Base-by-base conservation (phyloP, 2,329 filamentous ascomycete species). In the Zasmidium citrigriseum region DNA sequence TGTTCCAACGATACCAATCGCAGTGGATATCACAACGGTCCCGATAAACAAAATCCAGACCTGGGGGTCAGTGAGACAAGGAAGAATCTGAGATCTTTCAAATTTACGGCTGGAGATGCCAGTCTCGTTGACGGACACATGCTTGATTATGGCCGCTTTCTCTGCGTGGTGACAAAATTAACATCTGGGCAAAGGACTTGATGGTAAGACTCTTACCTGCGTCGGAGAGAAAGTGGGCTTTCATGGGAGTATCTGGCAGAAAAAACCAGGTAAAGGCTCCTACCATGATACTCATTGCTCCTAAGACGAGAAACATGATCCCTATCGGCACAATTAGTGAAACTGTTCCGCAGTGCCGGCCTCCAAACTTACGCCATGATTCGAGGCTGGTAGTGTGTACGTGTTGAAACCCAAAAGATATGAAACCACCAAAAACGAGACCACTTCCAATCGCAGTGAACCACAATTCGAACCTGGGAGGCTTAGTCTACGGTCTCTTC, bases 391-490 rank as follows among this genome's bases (percentile, higher is more conserved):
- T 34, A 14, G 34, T 49, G 2, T 57, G 34, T 2, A 65, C 66
- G 53, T 84, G 80, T 0, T 82, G 82, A 11, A 87, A 72, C 0
- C 83, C 85, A 55, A 80, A 86, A 0, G 84, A 84, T 4, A 85
- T 67, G 0, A 78, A 76, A 0, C 82, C 82, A 0, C 83, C 85
- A 9, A 84, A 52, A 34, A 87, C 83, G 2, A 79, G 84, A 0
- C 82, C 82, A 0, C 80, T 54, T 0, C 85, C 84, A 52, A 85
- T 88, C 0, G 83, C 86, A 2, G 82, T 78, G 62, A 89, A 89
- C 86, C 86, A 89, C 12, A 81, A 80, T 0, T 41, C 34, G 16
- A 41, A 41, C 12, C 34, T 11, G 34, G 18, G 34, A n/a, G n/a
- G n/a, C n/a, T n/a, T n/a, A n/a, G n/a, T n/a, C n/a, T n/a, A n/a